A percentile compares a stretch with the other conserved stretches of the same genome.
Evolutionary conservation across 192 early-diverging fungal species (phyloP).

Genomic region (Coemansia furcata): DNA sequence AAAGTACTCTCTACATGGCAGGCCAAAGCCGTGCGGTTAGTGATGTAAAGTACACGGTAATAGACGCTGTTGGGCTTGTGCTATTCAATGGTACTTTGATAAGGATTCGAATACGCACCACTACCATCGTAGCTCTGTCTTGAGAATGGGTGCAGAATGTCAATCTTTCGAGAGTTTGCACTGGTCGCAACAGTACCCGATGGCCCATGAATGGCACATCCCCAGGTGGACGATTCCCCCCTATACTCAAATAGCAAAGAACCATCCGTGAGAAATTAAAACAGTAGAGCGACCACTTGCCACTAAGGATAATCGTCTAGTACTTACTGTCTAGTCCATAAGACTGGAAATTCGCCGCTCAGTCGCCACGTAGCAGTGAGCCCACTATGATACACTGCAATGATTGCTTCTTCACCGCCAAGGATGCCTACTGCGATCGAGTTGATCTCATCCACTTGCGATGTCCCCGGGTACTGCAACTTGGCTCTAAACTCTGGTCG

Average conservation of each 20-base stretch:
- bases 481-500: slow-evolving; percentile 8
- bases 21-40: neutral
- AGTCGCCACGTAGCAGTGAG: slow-evolving; percentile 22
- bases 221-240: slow-evolving; percentile 34
- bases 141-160: slow-evolving; percentile 6
- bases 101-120: neutral
- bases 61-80: neutral
- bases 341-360: slow-evolving; percentile 6
- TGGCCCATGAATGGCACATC: slow-evolving; percentile 23
- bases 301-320: neutral
- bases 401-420: slow-evolving; percentile 7
- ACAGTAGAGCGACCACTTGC: neutral
- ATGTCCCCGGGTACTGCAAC: slow-evolving; percentile 12
- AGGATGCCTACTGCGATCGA: slow-evolving; percentile 26
- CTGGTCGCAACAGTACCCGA: slow-evolving; percentile 27
- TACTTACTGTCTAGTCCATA: slow-evolving; percentile 33
- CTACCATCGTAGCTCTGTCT: neutral
- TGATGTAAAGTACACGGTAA: neutral
- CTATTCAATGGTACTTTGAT: neutral
- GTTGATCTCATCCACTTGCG: slow-evolving; percentile 37
- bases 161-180: slow-evolving; percentile 35
- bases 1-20: neutral
- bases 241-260: neutral
- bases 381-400: slow-evolving; percentile 44
- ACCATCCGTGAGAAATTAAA: neutral